Percentiles rank a stretch among this genome's conserved stretches.
Evolutionary conservation across 2,329 filamentous ascomycete genomes (phyloP).

Genomic region (Thielaviopsis ethacetica): DNA sequence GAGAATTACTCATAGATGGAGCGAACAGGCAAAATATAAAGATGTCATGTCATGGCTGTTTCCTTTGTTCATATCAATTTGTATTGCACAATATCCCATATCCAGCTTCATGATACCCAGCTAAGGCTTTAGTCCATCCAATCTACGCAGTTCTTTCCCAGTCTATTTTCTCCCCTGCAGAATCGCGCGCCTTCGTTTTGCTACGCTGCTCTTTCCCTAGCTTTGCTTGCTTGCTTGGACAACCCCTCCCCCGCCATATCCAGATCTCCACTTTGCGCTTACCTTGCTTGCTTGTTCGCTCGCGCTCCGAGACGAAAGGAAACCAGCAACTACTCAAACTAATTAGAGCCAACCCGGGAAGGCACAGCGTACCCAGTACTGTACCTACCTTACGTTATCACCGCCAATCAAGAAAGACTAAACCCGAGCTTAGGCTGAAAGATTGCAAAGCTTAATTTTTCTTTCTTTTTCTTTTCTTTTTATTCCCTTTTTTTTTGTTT

Average conservation of each 20-base stretch:
- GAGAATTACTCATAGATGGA: no score
- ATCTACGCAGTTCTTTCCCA: background rate
- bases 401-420: no score
- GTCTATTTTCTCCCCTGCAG: background rate
- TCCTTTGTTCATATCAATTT: no score
- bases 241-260: background rate
- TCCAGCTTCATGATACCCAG: no score
- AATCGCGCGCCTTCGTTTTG: background rate
- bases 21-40: no score
- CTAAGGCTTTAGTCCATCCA: background rate
- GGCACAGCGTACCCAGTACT: no score
- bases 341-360: background rate
- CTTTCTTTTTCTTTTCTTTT: conserved; percentile 5
- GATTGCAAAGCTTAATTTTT: background rate
- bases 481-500: background rate
- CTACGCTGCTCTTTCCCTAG: background rate
- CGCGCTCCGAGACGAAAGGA: no score
- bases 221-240: background rate
- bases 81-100: no score
- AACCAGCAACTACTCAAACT: no score
- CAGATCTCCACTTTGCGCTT: background rate
- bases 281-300: background rate
- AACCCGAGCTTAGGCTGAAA: no score
- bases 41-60: no score
- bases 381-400: background rate